Conservation (phyloP, 352 stramenopile species). For the Phytophthora gonapodyides region DNA sequence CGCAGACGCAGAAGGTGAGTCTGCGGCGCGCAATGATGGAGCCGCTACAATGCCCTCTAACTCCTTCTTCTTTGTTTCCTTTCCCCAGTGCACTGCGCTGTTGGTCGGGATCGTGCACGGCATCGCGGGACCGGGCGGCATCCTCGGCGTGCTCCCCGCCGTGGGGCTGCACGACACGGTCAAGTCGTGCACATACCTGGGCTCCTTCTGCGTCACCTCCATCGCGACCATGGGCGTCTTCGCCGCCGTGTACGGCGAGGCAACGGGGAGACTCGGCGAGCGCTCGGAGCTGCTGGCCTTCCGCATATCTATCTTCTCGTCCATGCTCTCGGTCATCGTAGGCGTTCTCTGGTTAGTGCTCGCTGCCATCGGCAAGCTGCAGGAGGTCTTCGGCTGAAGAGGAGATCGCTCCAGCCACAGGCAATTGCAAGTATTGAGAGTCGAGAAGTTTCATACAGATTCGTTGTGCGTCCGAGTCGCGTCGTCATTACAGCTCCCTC, state of each 20-base stretch:
- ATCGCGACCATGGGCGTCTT: slow-evolving; percentile 93
- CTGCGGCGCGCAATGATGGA: neutral
- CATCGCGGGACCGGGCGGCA: slow-evolving; percentile 78
- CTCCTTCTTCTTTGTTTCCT: slow-evolving; percentile 10
- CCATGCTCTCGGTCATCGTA: slow-evolving; percentile 83
- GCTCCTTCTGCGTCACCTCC: slow-evolving; percentile 88
- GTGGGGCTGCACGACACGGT: slow-evolving; percentile 84
- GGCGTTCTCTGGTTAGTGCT: slow-evolving; percentile 85
- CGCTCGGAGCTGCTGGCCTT: slow-evolving; percentile 79
- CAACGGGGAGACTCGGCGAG: slow-evolving; percentile 65
- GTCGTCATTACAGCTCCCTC: slow-evolving; percentile 16
- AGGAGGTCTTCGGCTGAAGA: slow-evolving; percentile 75
- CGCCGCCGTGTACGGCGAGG: slow-evolving; percentile 83
- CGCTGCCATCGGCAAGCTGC: slow-evolving; percentile 71
- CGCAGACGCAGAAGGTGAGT: slow-evolving; percentile 76
- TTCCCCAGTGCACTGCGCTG: slow-evolving; percentile 72
- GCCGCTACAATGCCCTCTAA: neutral
- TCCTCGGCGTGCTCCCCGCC: slow-evolving; percentile 90
- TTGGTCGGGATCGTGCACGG: slow-evolving; percentile 91
- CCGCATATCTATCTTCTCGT: slow-evolving; percentile 82
- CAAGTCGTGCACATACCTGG: slow-evolving; percentile 88
- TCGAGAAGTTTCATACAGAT: slow-evolving; percentile 36
- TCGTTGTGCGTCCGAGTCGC: slow-evolving; percentile 21
- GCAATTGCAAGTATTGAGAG: slow-evolving; percentile 32
- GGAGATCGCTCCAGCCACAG: slow-evolving; percentile 22